phyloP scores from a whole-genome alignment of 1,284 basidiomycete genomes.

The Leccinum pachyderme region DNA sequence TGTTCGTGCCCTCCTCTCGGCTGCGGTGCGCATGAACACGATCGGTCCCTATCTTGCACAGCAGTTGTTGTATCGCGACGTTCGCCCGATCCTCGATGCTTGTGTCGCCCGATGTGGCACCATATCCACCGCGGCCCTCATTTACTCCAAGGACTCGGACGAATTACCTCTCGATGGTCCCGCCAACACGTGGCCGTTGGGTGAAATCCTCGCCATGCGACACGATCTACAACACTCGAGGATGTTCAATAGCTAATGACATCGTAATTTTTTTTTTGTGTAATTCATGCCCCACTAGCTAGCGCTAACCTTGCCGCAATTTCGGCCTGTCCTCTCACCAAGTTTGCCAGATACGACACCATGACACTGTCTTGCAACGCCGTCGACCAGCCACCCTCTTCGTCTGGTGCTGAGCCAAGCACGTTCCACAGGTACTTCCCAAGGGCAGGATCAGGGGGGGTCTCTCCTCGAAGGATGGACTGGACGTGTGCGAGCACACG shows the following conservation, averaged over 20 bases:
- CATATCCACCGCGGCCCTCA: conserved; percentile 42
- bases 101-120: conserved; percentile 46
- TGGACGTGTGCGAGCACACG: conserved; percentile 87
- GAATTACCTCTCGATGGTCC: conserved; percentile 51
- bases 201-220: conserved; percentile 87
- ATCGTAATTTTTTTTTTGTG: background rate
- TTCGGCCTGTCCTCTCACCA: conserved; percentile 93
- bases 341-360: conserved; percentile 93
- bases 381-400: conserved; percentile 74
- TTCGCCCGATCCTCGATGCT: conserved; percentile 61
- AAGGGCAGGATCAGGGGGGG: conserved; percentile 82
- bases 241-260: conserved; percentile 83
- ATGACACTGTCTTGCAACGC: conserved; percentile 88
- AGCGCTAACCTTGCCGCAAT: conserved; percentile 88
- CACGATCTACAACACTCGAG: conserved; percentile 96
- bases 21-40: conserved; percentile 87
- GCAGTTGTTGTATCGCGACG: conserved; percentile 76
- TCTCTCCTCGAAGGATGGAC: conserved; percentile 76
- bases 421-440: conserved; percentile 94
- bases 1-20: conserved; percentile 84
- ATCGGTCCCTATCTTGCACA: conserved; percentile 94
- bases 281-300: conserved; percentile 40
- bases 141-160: conserved; percentile 33
- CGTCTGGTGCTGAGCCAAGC: conserved; percentile 64
- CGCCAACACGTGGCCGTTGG: conserved; percentile 92